Base-by-base conservation (phyloP, 371 early-diverging fungal genomes). In the Haplosporangium sp. region DNA sequence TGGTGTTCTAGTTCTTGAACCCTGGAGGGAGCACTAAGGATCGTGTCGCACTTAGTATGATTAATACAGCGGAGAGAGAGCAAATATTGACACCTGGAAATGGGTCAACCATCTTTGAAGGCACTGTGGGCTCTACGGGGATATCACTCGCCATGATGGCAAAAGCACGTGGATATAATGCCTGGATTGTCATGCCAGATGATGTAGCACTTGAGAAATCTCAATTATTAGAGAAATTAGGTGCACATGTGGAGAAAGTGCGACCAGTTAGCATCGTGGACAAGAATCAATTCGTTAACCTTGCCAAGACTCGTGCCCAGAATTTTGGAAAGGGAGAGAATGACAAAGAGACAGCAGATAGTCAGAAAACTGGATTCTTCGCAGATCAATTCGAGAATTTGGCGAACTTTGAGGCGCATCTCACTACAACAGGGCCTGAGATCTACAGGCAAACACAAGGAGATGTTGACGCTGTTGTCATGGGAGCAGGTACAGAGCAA, bases 151-250 rank as follows among this genome's bases (percentile, higher is more conserved):
- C 95, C 8, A 91, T 92, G 88, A 90, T 96, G 35, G 92, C 94
- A 17, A 88, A 90, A 11, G 95, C 97, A 0, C 90, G 88, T 58
- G 98, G 98, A 3, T 96, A 97, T 77, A 87, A 88, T 35, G 95
- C 95, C 72, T 94, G 94, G 86, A 97, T 98, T 63, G 95, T 96
- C 17, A 96, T 98, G 96, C 98, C 98, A 8, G 96, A 96, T 76
- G 98, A 98, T 75, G 92, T 92, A 71, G 96, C 97, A 0, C 63
- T 86, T 27, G 99, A 99, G 72, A 99, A 99, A 78, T 93, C 94
- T 55, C 91, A 90, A 44, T 72, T 97, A 2, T 81, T 99, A 13
- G 92, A 93, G 72, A 89, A 90, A 48, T 84, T 96, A 20, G 96
- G 96, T 0, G 99, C 99, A 0, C 90, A 87, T 3, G 96, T 98